Conservation (phyloP, 352 stramenopile genomes). For the Phytophthora cryptogea region DNA sequence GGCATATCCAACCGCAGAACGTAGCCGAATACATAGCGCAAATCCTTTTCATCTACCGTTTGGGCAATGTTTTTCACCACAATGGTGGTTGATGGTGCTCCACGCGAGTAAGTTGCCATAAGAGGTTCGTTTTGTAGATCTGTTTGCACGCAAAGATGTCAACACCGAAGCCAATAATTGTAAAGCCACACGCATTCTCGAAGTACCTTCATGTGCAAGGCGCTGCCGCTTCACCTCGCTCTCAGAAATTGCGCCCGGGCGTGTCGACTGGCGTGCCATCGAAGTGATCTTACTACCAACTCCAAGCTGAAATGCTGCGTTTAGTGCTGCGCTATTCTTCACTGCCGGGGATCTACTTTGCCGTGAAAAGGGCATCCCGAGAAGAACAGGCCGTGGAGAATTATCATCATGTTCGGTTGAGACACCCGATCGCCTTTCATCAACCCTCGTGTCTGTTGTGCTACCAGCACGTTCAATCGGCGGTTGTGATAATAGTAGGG, state of each 20-base stretch:
- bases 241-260: constrained; percentile 63
- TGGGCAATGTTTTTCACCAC: constrained; percentile 50
- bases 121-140: constrained; percentile 39
- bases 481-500: not conserved
- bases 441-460: constrained; percentile 1
- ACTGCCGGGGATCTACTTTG: constrained; percentile 18
- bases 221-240: constrained; percentile 55
- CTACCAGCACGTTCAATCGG: not conserved
- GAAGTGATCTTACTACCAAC: not conserved
- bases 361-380: constrained; percentile 26
- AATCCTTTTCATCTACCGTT: constrained; percentile 52
- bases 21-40: constrained; percentile 62
- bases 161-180: not conserved
- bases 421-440: not conserved
- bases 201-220: constrained; percentile 38
- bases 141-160: constrained; percentile 10
- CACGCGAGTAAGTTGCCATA: constrained; percentile 45
- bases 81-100: constrained; percentile 32
- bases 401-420: not conserved
- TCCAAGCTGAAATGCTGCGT: constrained; percentile 34
- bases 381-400: constrained; percentile 11
- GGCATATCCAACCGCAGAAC: constrained; percentile 42
- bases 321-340: constrained; percentile 25
- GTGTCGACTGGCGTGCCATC: constrained; percentile 5
- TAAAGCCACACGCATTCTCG: not conserved